Conservation (phyloP, 495 filamentous ascomycete genomes). For the Cenococcum geophilum region DNA sequence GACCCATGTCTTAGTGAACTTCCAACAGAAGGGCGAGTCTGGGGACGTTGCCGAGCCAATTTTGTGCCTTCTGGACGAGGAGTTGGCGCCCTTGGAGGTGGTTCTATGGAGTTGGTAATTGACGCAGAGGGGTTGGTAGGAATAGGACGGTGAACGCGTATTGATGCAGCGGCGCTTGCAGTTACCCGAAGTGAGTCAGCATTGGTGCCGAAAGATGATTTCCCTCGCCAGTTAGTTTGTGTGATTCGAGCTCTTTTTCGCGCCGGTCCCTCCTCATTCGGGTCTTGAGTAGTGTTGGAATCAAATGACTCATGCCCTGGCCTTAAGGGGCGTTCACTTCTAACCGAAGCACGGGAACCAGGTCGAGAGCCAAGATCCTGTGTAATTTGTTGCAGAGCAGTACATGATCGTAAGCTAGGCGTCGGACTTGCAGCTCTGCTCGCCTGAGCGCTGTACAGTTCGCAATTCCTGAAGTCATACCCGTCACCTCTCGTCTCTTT, state of each 20-base stretch:
- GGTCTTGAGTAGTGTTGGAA: background rate
- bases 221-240: constrained; percentile 60
- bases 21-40: constrained; percentile 21
- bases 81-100: constrained; percentile 73
- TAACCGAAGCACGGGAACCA: constrained; percentile 42
- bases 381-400: constrained; percentile 18
- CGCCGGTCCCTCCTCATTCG: constrained; percentile 38
- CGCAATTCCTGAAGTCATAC: constrained; percentile 6
- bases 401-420: constrained; percentile 34
- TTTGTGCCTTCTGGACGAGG: constrained; percentile 42
- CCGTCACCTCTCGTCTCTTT: background rate
- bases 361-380: constrained; percentile 39
- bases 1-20: constrained; percentile 26
- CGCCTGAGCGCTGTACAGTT: constrained; percentile 29
- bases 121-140: constrained; percentile 50
- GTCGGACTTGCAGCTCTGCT: constrained; percentile 42
- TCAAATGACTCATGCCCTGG: constrained; percentile 2
- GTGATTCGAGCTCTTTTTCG: constrained; percentile 71
- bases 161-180: constrained; percentile 78
- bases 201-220: constrained; percentile 60
- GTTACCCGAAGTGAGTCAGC: constrained; percentile 78
- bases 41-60: constrained; percentile 14
- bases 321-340: constrained; percentile 22
- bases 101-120: constrained; percentile 56
- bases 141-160: constrained; percentile 77